Base-by-base conservation (phyloP, 164 flowering plant genomes). In the Piper longum region DNA sequence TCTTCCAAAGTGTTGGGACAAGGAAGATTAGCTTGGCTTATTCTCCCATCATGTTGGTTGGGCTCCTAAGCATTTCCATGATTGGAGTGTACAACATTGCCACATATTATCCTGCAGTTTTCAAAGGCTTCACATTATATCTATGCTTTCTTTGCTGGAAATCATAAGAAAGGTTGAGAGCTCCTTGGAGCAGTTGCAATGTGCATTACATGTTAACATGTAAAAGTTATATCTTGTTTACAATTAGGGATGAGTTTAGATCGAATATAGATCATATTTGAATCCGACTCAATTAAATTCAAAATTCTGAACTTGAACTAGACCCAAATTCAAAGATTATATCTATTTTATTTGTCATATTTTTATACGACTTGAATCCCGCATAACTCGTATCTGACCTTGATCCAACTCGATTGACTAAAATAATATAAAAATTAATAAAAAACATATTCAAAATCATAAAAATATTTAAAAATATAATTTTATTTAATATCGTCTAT, bases 11-110 rank as follows among this genome's bases (percentile, higher is more conserved):
- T 4, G 57, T 54, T 40, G 77, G 77, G 11, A 74, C 74, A 1
- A 69, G 72, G 51, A 74, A 60, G 68, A 69, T 74, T 45, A 55
- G 74, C 61, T 52, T 36, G 61, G 42, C 69, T 0, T 74, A 70
- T 62, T 74, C 77, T 16, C 77, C 77, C 14, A 74, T 74, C 52
- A 74, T 74, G 74, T 44, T 74, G 3, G 12, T 68, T 1, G 71
- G 77, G 77, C 71, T 74, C 16, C 6, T 39, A 2, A 60, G 62
- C 12, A 74, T 64, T 55, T 58, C 64, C 48, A 18, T 57, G 7
- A 68, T 74, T 39, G 77, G 77, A 16, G 41, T 66, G 16, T 74
- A 65, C 57, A 74, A 67, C 36, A 66, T 74, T 18, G 7, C 63
- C 18, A 68, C 39, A 36, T 63, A 67, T 42, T 60, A 74, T 54